phyloP scores from a whole-genome alignment of 371 early-diverging fungal genomes.

The Actinomortierella ambigua region DNA sequence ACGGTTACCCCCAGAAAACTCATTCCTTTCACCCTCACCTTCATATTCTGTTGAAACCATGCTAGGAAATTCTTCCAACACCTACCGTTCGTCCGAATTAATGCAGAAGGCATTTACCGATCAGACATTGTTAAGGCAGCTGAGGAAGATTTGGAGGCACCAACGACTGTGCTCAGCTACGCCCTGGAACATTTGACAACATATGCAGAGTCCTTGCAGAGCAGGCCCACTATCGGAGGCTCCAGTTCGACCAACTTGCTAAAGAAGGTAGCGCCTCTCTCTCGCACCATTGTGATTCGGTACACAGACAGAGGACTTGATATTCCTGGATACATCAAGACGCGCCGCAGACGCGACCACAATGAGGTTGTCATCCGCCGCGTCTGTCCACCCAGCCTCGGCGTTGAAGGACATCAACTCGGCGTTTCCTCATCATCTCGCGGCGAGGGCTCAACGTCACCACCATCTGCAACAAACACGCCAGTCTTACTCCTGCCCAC shows the following conservation, averaged over 20 bases:
- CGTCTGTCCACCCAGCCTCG: slow-evolving; percentile 17
- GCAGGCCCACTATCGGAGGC: slow-evolving; percentile 42
- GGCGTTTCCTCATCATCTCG: not conserved
- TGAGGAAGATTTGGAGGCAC: slow-evolving; percentile 14
- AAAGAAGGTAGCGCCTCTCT: slow-evolving; percentile 22
- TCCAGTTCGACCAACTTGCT: slow-evolving; percentile 16
- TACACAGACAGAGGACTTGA: slow-evolving; percentile 41
- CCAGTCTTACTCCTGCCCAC: too few relatives aligned
- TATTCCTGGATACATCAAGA: slow-evolving; percentile 38
- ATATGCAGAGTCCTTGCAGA: slow-evolving; percentile 35
- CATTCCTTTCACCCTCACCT: not conserved
- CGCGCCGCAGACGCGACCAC: slow-evolving; percentile 8
- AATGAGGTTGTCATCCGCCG: slow-evolving; percentile 27
- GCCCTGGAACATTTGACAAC: slow-evolving; percentile 31
- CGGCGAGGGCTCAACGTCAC: not conserved
- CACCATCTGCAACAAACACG: too few relatives aligned
- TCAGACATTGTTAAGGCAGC: slow-evolving; percentile 24
- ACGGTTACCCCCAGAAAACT: not conserved
- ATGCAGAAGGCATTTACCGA: slow-evolving; percentile 16
- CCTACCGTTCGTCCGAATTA: slow-evolving; percentile 26
- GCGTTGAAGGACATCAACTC: slow-evolving; percentile 13
- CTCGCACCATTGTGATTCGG: slow-evolving; percentile 35
- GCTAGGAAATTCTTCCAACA: slow-evolving; percentile 41
- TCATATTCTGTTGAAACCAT: not conserved
- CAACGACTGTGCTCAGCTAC: slow-evolving; percentile 14